Evolutionary conservation across 768 basidiomycete genomes (phyloP).

Genomic region (Phanerodontia chrysosporium): DNA sequence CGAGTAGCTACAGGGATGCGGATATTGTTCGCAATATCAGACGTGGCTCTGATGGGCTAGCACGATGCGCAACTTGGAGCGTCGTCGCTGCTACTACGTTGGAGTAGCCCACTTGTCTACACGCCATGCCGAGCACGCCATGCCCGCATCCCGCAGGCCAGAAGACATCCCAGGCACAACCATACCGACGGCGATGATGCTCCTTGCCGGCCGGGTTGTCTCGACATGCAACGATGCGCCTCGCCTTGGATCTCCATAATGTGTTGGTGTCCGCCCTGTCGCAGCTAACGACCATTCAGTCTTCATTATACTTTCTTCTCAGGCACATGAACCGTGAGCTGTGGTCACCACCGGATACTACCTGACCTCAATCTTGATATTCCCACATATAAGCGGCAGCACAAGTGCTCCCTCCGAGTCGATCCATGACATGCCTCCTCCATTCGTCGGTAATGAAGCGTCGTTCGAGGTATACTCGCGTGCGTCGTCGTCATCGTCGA

Average conservation of each 20-base stretch:
- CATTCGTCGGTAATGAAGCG: not conserved
- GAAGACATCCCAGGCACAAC: not conserved
- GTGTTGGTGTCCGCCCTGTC: not conserved
- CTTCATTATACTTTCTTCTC: not conserved
- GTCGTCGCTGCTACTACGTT: too few relatives aligned
- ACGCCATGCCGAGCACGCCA: too few relatives aligned
- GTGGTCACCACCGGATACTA: not conserved
- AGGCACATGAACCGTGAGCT: not conserved
- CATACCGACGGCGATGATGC: not conserved
- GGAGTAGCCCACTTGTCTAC: too few relatives aligned
- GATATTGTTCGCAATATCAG: not conserved
- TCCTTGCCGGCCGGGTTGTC: not conserved
- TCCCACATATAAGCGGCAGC: not conserved
- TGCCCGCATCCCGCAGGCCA: too few relatives aligned
- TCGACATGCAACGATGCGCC: not conserved
- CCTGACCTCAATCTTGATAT: not conserved
- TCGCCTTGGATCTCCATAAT: not conserved
- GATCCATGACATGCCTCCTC: not conserved
- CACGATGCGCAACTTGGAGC: too few relatives aligned
- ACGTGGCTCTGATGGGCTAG: too few relatives aligned
- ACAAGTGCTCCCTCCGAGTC: not conserved
- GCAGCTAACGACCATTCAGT: conserved; percentile 1
- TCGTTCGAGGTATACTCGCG: not conserved
- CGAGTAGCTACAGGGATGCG: not conserved
- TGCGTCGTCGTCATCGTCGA: not conserved